phyloP scores from a whole-genome alignment of 2,329 filamentous ascomycete genomes.

The Fusarium sp. region DNA sequence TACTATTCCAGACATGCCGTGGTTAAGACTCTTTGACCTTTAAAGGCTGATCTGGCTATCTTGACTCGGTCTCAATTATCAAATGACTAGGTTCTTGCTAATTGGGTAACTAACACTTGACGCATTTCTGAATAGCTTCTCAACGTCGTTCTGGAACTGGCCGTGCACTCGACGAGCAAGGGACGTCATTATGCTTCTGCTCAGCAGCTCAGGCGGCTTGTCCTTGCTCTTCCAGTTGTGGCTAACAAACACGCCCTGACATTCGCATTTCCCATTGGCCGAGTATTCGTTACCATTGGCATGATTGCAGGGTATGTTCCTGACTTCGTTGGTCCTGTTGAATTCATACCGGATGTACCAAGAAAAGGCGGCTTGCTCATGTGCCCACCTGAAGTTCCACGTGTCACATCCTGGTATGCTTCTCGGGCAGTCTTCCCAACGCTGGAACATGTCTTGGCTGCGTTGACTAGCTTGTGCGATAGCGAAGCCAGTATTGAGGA shows the following conservation, averaged over 20 bases:
- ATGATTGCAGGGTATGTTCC: conserved; percentile 11
- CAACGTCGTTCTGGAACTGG: conserved; percentile 7
- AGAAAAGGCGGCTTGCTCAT: conserved; percentile 16
- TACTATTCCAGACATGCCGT: no score
- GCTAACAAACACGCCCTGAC: conserved; percentile 9
- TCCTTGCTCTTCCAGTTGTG: conserved; percentile 23
- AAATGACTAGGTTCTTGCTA: no score
- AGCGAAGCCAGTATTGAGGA: conserved; percentile 40
- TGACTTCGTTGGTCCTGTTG: conserved; percentile 7
- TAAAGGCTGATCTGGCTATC: no score
- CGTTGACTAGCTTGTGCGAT: conserved; percentile 37
- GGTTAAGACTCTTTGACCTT: no score
- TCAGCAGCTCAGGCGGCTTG: conserved; percentile 14
- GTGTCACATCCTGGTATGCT: conserved; percentile 9
- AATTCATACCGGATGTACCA: conserved; percentile 21
- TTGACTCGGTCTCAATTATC: no score
- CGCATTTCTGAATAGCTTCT: no score
- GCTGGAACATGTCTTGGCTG: conserved; percentile 35
- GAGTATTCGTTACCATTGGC: conserved; percentile 15
- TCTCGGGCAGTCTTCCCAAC: conserved; percentile 24
- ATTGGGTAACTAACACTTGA: no score
- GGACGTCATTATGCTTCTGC: conserved; percentile 21
- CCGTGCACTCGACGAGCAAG: conserved; percentile 11
- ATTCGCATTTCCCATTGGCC: not conserved
- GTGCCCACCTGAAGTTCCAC: conserved; percentile 14